These are phyloP conservation scores for Daldinia grandis DNA, from an alignment of 495 filamentous ascomycete species.

Conservation along the genomic window DNA sequence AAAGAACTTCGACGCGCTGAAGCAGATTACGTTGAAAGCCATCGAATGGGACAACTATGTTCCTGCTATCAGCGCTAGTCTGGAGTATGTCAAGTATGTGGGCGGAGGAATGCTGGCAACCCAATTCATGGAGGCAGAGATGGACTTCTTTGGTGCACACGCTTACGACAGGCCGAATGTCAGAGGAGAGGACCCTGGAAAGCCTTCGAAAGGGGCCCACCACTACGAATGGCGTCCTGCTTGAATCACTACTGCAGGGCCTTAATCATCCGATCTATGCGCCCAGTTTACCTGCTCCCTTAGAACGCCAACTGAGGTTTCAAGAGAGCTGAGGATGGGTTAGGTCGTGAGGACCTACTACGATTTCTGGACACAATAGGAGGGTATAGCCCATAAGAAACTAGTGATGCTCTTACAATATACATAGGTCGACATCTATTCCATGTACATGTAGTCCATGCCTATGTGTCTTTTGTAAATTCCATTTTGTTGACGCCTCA, in stretches of 20 bases:
- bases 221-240: conserved; percentile 68
- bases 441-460: not conserved
- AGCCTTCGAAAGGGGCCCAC: conserved; percentile 59
- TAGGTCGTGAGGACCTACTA: no score
- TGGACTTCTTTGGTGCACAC: conserved; percentile 80
- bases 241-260: not conserved
- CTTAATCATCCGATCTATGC: no score
- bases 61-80: conserved; percentile 67
- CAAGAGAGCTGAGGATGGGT: no score
- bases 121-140: conserved; percentile 76
- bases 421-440: not conserved
- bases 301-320: no score
- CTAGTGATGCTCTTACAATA: no score
- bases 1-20: conserved; percentile 60
- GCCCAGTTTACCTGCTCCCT: no score
- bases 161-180: conserved; percentile 64
- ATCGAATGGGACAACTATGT: conserved; percentile 70
- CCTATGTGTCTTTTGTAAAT: not conserved
- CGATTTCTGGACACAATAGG: no score
- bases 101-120: conserved; percentile 60
- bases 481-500: not conserved
- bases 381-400: no score
- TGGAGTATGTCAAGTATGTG: conserved; percentile 76
- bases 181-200: conserved; percentile 52
- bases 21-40: conserved; percentile 64